Percentiles rank a stretch among this genome's conserved stretches.
Conservation (phyloP, 257 asterid species). For the Mentha longifolia region DNA sequence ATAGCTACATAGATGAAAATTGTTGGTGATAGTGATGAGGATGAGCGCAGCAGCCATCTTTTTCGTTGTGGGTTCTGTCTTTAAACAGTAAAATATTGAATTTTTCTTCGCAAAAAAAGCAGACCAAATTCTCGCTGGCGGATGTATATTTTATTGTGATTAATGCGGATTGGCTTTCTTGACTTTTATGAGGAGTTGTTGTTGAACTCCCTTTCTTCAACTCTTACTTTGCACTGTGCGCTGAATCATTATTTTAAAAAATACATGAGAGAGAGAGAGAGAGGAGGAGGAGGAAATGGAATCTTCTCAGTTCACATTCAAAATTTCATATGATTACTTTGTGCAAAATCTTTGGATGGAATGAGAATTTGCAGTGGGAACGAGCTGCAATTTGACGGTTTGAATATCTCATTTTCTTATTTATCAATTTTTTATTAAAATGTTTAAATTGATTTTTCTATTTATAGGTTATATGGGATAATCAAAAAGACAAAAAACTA, state of each 20-base stretch:
- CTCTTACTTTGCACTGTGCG: background rate
- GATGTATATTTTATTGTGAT: slow-evolving; percentile 29
- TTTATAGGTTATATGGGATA: no score
- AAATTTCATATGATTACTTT: background rate
- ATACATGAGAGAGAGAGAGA: background rate
- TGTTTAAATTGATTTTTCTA: no score
- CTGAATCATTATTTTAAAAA: background rate
- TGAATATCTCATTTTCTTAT: background rate
- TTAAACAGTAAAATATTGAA: slow-evolving; percentile 43
- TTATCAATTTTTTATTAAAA: no score
- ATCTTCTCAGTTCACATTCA: slow-evolving; percentile 41
- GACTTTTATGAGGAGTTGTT: slow-evolving; percentile 44
- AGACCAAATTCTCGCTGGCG: slow-evolving; percentile 37
- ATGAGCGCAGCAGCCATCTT: slow-evolving; percentile 50
- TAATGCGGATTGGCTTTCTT: slow-evolving; percentile 32
- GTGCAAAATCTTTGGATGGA: background rate
- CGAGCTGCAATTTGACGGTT: background rate
- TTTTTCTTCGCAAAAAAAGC: slow-evolving; percentile 25
- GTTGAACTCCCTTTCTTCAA: slow-evolving; percentile 30
- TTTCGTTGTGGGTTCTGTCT: slow-evolving; percentile 32
- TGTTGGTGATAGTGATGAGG: slow-evolving; percentile 43
- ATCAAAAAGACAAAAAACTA: no score
- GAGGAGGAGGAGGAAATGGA: slow-evolving; percentile 13
- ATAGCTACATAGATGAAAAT: slow-evolving; percentile 31
- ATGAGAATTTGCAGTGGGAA: background rate